Conservation (phyloP, 2,329 filamentous ascomycete genomes). For the Neocucurbitaria cava region DNA sequence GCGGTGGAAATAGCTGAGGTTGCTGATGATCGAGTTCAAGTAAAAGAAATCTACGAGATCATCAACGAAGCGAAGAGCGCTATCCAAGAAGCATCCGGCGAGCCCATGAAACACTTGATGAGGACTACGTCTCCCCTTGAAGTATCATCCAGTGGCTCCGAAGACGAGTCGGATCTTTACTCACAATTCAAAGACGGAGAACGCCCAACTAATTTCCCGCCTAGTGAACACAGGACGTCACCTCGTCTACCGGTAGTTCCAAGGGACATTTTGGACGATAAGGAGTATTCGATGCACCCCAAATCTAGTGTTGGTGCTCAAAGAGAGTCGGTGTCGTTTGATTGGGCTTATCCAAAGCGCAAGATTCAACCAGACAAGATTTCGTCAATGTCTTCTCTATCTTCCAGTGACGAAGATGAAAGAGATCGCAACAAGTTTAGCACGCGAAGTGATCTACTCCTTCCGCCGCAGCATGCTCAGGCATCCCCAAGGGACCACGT, state of each 20-base stretch:
- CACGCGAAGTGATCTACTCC: constrained; percentile 29
- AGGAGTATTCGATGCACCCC: neutral
- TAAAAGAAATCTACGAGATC: constrained; percentile 49
- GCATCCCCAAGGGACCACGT: constrained; percentile 35
- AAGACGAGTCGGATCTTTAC: constrained; percentile 12
- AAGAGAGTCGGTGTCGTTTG: constrained; percentile 24
- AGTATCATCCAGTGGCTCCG: constrained; percentile 7
- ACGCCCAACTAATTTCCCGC: neutral
- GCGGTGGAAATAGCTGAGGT: constrained; percentile 48
- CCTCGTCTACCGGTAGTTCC: neutral
- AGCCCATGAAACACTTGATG: constrained; percentile 30
- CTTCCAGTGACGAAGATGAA: constrained; percentile 3
- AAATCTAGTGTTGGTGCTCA: constrained; percentile 9
- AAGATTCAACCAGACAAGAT: constrained; percentile 3
- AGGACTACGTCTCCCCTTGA: constrained; percentile 27
- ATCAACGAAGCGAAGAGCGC: constrained; percentile 49
- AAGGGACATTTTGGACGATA: neutral
- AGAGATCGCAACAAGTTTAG: constrained; percentile 17
- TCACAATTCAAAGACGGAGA: constrained; percentile 2
- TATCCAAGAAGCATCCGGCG: constrained; percentile 39
- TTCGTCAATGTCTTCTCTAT: constrained; percentile 14
- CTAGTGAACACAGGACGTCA: neutral
- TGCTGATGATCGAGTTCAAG: constrained; percentile 37
- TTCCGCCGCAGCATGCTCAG: constrained; percentile 30
- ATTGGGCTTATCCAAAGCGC: constrained; percentile 37